phyloP scores from a whole-genome alignment of 306 rosid genomes.

The Senna tora region DNA sequence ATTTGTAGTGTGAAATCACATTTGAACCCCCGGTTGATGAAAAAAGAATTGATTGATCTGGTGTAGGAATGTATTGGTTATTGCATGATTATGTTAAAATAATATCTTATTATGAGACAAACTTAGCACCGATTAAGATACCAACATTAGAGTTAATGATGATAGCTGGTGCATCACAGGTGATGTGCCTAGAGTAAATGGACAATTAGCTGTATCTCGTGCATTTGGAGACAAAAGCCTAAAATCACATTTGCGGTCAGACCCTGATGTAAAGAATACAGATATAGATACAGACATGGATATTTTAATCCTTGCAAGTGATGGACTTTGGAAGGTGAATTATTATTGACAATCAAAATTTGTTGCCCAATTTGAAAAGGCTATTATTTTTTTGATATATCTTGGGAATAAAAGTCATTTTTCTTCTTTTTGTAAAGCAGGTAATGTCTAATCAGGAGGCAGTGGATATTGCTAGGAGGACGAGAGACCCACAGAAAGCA shows the following conservation, averaged over 20 bases:
- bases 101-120: background rate
- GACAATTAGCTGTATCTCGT: conserved; percentile 78
- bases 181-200: conserved; percentile 76
- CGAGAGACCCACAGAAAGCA: conserved; percentile 64
- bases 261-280: conserved; percentile 52
- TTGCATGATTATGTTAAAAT: conserved; percentile 1
- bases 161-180: conserved; percentile 44
- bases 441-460: conserved; percentile 81
- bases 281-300: conserved; percentile 46
- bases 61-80: background rate
- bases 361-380: background rate
- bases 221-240: conserved; percentile 85
- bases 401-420: background rate
- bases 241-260: conserved; percentile 71
- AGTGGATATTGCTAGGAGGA: conserved; percentile 66
- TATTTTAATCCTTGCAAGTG: conserved; percentile 66
- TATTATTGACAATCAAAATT: background rate
- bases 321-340: conserved; percentile 79
- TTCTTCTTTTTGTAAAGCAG: conserved; percentile 38
- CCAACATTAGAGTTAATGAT: conserved; percentile 1
- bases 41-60: background rate
- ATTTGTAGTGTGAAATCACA: background rate
- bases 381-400: background rate
- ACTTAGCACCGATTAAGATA: conserved; percentile 11
- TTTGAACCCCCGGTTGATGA: background rate